These are phyloP conservation scores for Collariella sp. DNA, from an alignment of 495 filamentous ascomycete genomes.

Conservation along the genomic window DNA sequence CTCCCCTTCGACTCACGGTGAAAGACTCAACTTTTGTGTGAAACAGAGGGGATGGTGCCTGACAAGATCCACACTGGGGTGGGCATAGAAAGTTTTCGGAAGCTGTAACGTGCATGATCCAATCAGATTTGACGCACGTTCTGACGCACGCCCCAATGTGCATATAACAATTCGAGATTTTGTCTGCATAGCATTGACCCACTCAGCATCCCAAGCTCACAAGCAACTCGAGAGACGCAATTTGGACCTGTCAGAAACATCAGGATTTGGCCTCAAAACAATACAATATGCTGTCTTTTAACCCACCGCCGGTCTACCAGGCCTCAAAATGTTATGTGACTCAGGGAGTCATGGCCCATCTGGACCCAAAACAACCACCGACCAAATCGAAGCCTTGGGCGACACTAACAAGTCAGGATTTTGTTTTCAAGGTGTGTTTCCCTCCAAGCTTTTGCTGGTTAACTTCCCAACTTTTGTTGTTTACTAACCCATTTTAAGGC, in stretches of 20 bases:
- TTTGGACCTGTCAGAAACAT: background rate
- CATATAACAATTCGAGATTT: background rate
- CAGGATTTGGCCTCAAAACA: too few relatives aligned
- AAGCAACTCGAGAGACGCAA: background rate
- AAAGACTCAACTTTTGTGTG: background rate
- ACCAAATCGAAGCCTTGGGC: constrained; percentile 66
- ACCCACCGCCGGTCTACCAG: constrained; percentile 45
- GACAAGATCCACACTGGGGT: background rate
- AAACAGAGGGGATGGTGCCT: constrained; percentile 1
- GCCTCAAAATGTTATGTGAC: constrained; percentile 70
- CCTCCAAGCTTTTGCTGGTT: background rate
- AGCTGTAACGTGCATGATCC: too few relatives aligned
- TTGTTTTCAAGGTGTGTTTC: constrained; percentile 65
- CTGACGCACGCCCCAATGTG: too few relatives aligned
- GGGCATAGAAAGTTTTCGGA: background rate
- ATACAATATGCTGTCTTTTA: constrained; percentile 51
- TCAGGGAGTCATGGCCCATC: constrained; percentile 52
- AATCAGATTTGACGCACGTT: too few relatives aligned
- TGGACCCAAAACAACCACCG: constrained; percentile 63
- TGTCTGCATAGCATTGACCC: background rate
- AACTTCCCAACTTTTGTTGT: background rate
- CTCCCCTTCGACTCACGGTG: background rate
- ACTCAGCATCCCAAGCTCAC: background rate
- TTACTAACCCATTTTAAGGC: constrained; percentile 40
- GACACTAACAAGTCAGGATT: constrained; percentile 56